Evolutionary conservation across 208 protist genomes (phyloP).

Genomic region (Vickermania ingenoplastis): DNA sequence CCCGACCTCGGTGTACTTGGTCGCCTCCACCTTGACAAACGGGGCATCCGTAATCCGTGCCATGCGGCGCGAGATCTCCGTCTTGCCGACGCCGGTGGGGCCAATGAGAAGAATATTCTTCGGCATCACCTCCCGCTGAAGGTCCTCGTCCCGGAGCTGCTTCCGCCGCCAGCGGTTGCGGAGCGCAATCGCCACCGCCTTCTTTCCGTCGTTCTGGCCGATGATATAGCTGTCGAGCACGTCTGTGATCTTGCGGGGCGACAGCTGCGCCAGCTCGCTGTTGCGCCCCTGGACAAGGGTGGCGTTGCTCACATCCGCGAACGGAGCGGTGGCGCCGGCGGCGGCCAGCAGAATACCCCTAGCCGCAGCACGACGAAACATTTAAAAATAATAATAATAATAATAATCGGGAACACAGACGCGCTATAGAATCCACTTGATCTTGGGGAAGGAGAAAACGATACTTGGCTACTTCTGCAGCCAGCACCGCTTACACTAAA

Average conservation of each 20-base stretch:
- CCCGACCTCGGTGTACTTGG: conserved; percentile 96
- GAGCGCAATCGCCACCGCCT: conserved; percentile 94
- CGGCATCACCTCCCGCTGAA: conserved; percentile 82
- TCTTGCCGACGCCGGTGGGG: conserved; percentile 91
- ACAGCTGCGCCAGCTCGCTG: conserved; percentile 69
- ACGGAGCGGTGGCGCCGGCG: conserved; percentile 31
- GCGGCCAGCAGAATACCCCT: conserved; percentile 29
- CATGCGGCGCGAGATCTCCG: conserved; percentile 94
- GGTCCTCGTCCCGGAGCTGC: conserved; percentile 56
- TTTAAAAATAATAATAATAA: conserved; percentile 2
- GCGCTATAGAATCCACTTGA: too few species aligned
- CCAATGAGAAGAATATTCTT: conserved; percentile 94
- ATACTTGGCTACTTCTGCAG: too few species aligned
- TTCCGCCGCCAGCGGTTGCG: conserved; percentile 91
- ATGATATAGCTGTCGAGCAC: conserved; percentile 95
- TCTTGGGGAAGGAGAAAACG: too few species aligned
- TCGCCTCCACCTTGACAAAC: conserved; percentile 98
- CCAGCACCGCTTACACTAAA: too few species aligned
- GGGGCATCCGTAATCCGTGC: conserved; percentile 94
- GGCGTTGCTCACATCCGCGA: conserved; percentile 45
- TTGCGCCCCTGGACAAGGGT: conserved; percentile 22
- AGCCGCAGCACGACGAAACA: conserved; percentile 7
- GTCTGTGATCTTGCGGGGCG: conserved; percentile 84
- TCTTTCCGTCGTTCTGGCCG: conserved; percentile 93
- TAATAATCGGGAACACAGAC: neutral